Conservation (phyloP, 192 early-diverging fungal genomes). For the Pilobolus umbonatus region DNA sequence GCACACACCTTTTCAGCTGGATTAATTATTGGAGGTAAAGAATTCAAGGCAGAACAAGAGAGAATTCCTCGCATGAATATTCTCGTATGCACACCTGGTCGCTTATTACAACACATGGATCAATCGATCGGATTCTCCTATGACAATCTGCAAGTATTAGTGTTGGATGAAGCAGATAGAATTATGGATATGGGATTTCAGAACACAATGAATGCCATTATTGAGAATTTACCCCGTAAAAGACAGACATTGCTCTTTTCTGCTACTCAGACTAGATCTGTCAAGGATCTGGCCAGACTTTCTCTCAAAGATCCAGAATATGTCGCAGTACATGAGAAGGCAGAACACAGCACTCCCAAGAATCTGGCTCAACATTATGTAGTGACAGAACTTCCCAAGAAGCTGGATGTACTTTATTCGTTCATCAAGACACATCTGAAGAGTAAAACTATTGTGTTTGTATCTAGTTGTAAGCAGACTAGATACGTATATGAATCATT, state of each 20-base stretch:
- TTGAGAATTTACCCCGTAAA: slow-evolving; percentile 75
- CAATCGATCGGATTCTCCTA: slow-evolving; percentile 89
- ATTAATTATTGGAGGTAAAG: slow-evolving; percentile 91
- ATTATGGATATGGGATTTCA: slow-evolving; percentile 88
- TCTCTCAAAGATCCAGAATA: slow-evolving; percentile 90
- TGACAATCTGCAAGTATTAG: slow-evolving; percentile 68
- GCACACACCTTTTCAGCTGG: slow-evolving; percentile 86
- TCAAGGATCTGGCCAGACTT: slow-evolving; percentile 89
- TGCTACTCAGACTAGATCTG: slow-evolving; percentile 95
- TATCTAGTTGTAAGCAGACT: slow-evolving; percentile 95
- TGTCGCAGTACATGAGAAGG: slow-evolving; percentile 88
- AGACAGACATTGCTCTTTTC: slow-evolving; percentile 95
- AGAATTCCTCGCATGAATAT: slow-evolving; percentile 76
- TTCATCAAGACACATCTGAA: slow-evolving; percentile 93
- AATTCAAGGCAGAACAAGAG: slow-evolving; percentile 75
- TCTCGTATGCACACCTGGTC: slow-evolving; percentile 75
- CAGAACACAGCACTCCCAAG: slow-evolving; percentile 76
- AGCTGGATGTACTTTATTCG: slow-evolving; percentile 94
- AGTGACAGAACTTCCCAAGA: slow-evolving; percentile 75
- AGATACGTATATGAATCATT: slow-evolving; percentile 94
- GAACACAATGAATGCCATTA: slow-evolving; percentile 75
- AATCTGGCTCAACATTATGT: slow-evolving; percentile 84
- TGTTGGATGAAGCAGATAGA: slow-evolving; percentile 82
- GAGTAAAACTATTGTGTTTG: slow-evolving; percentile 86
- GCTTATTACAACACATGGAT: slow-evolving; percentile 86